Percentiles rank a stretch among this genome's conserved stretches.
Conservation (phyloP, 2,329 filamentous ascomycete species). For the Macroventuria anomochaeta region DNA sequence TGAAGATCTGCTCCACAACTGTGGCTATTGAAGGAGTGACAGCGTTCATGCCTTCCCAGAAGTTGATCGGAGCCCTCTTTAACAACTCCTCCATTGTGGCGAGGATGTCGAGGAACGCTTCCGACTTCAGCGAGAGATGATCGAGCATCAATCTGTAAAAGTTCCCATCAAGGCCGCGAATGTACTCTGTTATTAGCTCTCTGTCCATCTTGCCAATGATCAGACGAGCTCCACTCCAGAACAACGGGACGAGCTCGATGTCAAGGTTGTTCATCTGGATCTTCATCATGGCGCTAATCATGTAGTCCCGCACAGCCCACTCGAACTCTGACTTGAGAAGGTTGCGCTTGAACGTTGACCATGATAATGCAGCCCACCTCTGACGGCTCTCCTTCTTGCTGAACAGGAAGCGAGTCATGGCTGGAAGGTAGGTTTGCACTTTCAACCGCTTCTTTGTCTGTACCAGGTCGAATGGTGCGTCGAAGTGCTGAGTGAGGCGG, state of each 20-base stretch:
- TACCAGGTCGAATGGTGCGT: slow-evolving; percentile 81
- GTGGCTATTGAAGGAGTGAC: slow-evolving; percentile 80
- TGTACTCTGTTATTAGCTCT: slow-evolving; percentile 75
- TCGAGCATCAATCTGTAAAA: slow-evolving; percentile 66
- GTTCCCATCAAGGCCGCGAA: slow-evolving; percentile 80
- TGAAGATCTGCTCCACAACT: slow-evolving; percentile 84
- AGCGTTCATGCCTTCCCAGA: slow-evolving; percentile 87
- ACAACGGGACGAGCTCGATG: slow-evolving; percentile 66
- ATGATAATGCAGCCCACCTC: slow-evolving; percentile 72
- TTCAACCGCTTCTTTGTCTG: slow-evolving; percentile 81
- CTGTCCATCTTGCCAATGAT: slow-evolving; percentile 78
- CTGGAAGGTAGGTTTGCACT: slow-evolving; percentile 76
- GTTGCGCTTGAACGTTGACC: slow-evolving; percentile 68
- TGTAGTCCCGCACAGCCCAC: slow-evolving; percentile 79
- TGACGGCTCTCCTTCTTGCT: slow-evolving; percentile 69
- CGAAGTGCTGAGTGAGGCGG: slow-evolving; percentile 68
- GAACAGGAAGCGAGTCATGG: slow-evolving; percentile 85
- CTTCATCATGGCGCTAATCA: slow-evolving; percentile 70
- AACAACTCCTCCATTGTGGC: slow-evolving; percentile 74
- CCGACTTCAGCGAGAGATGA: slow-evolving; percentile 62
- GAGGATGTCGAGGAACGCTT: slow-evolving; percentile 71
- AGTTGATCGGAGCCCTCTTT: slow-evolving; percentile 76
- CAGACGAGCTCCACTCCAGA: slow-evolving; percentile 79
- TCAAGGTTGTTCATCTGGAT: slow-evolving; percentile 64
- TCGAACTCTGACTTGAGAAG: slow-evolving; percentile 80